These are phyloP conservation scores for Daldinia sp. DNA, from an alignment of 2,329 filamentous ascomycete species.

Conservation along the genomic window DNA sequence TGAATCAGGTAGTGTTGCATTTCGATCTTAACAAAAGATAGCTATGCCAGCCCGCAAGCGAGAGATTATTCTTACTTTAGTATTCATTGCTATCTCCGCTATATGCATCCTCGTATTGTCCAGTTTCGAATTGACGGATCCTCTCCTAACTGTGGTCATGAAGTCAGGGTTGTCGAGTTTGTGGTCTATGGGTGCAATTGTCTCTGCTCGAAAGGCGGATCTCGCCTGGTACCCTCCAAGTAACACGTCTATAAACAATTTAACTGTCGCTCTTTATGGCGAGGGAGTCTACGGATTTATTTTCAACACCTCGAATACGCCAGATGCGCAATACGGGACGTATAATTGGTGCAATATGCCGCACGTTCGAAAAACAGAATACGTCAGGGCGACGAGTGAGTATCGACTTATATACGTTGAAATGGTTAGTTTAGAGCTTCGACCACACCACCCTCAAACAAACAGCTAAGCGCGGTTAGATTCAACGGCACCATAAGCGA, in stretches of 20 bases:
- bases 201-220: constrained; percentile 50
- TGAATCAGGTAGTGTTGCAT: background rate
- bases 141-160: constrained; percentile 12
- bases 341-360: constrained; percentile 94
- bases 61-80: background rate
- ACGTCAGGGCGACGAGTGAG: constrained; percentile 64
- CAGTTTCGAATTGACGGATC: background rate
- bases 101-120: background rate
- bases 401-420: constrained; percentile 81
- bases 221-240: constrained; percentile 70
- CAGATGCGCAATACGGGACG: constrained; percentile 67
- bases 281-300: constrained; percentile 79
- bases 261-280: constrained; percentile 67
- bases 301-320: constrained; percentile 74
- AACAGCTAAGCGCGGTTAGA: constrained; percentile 55
- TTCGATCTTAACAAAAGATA: background rate
- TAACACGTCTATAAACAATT: constrained; percentile 69
- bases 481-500: constrained; percentile 87
- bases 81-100: background rate
- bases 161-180: constrained; percentile 15
- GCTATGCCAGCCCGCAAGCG: constrained; percentile 1
- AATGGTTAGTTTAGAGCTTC: constrained; percentile 64
- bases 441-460: background rate
- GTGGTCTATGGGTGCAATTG: background rate
- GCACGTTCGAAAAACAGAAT: constrained; percentile 77